Conservation (phyloP, 1,139 yeast genomes). For the Geotrichum candidum region DNA sequence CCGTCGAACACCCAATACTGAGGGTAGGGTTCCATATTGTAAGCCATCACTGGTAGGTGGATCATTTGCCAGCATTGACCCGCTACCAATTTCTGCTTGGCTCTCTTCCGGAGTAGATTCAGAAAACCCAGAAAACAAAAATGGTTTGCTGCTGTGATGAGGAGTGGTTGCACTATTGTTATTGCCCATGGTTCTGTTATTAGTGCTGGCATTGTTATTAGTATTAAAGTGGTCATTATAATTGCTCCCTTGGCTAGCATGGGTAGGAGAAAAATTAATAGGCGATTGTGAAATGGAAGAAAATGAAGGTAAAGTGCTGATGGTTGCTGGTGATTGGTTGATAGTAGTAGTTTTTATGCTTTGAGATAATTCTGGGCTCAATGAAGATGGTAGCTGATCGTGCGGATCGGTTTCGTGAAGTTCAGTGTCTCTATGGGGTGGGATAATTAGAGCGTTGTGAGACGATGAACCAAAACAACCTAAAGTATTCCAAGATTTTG, state of each 20-base stretch:
- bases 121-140: background rate
- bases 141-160: background rate
- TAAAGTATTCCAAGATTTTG: constrained; percentile 19
- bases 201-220: background rate
- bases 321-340: background rate
- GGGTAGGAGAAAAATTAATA: background rate
- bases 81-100: constrained; percentile 8
- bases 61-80: background rate
- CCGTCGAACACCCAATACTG: background rate
- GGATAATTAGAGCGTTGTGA: constrained; percentile 4
- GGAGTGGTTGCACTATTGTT: background rate
- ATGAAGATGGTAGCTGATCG: background rate
- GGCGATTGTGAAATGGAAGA: background rate
- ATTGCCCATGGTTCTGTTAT: background rate
- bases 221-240: background rate
- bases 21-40: background rate
- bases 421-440: constrained; percentile 10
- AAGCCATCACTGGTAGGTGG: background rate
- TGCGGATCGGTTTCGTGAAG: background rate
- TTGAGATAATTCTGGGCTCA: background rate
- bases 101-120: constrained; percentile 4
- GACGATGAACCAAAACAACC: constrained; percentile 13
- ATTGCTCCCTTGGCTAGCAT: background rate
- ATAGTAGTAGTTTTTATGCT: background rate
- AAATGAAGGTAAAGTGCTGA: background rate